Evolutionary conservation across 2,329 filamentous ascomycete genomes (phyloP), one percentile per base, ranked within the genome.

Genomic region (Claviceps maximensis): DNA sequence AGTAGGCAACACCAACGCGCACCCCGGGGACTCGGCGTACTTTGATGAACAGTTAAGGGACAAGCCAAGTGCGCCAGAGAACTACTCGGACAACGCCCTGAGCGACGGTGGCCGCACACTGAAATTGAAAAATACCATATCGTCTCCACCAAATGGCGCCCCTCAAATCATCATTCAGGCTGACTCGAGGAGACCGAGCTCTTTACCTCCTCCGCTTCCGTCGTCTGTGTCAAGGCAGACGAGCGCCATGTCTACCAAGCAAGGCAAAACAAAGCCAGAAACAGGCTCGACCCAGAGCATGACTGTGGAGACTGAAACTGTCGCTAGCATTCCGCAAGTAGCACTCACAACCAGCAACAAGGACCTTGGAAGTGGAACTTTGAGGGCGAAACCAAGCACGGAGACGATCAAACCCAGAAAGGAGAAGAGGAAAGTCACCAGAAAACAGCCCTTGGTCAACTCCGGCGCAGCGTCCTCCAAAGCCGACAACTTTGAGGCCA

Each of bases 301-400:
- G 89, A 97, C 89, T 10, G 91, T 97, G 15, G 93, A 98, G 71
- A 96, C 93, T 0, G 93, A 98, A 69, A 95, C 90, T 0, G 93
- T 98, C 40, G 86, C 82, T 45, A 95, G 90, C 3, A 86, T 96
- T 52, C 89, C 90, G 12, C 90, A 95, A 63, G 79, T 90, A 29
- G 82, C 85, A 10, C 74, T 95, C 29, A 83, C 84, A 7, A 71
- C 76, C 36, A 80, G 80, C 40, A 75, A 77, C n/a, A 82, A 82
- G 21, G 80, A 80, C 54, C 83, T 86, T 45, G 69, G 72, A 29
- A 82, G 76, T 60, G 83, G 86, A 45, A 94, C 86, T 58, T 72
- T 98, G 46, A 84, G 89, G 60, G 79, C 88, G 54, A 95, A 95
- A 67, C 83, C 86, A 8, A 97, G 91, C 68, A 87, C 83, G n/a